Base-by-base conservation (phyloP, 208 protist species). In the Leishmania guyanensis region DNA sequence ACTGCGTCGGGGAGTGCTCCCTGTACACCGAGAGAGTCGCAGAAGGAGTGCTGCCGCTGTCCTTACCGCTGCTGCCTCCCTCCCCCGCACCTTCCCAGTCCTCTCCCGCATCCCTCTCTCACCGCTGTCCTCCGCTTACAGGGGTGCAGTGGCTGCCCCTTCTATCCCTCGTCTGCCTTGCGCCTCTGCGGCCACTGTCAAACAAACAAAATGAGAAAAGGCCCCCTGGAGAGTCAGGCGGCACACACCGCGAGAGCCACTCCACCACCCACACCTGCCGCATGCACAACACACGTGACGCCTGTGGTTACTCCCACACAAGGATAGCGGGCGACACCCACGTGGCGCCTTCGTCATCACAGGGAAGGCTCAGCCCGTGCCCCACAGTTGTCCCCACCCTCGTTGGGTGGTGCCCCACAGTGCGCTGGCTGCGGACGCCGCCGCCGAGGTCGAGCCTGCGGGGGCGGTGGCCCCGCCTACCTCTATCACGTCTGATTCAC, bases 371-470 rank as follows among this genome's bases (percentile, higher is more conserved):
- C 39, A 84, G 29, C 76, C 33, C n/a, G 76, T 79, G 33, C 84
- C 84, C 84, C 84, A 87, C 46, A 84, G 46, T 43, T 83, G 80
- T 56, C 29, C 84, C 84, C 84, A 87, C 0, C 84, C 80, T 26
- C 84, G 84, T 58, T 87, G 84, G 53, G 84, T 87, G 26, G 80
- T 87, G 29, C 76, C 84, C 84, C 84, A 87, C 22, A 87, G 70
- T 33, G 79, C 75, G 68, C 78, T 86, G 26, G 82, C 82, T 10
- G 82, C 82, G 1, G 82, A 76, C 2, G 81, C 77, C 39, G 74
- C 82, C 33, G 82, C 77, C 20, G 78, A 53, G 48, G n/a, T 86
- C 9, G 73, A 66, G 29, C 73, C 72, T 17, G 72, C 72, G 2
- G 50, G 48, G 51, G 43, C 50, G 29, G 72, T 33, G 17, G 33